Evolutionary conservation across 139 green algal species (phyloP).

Genomic region (Chlorella sp.): DNA sequence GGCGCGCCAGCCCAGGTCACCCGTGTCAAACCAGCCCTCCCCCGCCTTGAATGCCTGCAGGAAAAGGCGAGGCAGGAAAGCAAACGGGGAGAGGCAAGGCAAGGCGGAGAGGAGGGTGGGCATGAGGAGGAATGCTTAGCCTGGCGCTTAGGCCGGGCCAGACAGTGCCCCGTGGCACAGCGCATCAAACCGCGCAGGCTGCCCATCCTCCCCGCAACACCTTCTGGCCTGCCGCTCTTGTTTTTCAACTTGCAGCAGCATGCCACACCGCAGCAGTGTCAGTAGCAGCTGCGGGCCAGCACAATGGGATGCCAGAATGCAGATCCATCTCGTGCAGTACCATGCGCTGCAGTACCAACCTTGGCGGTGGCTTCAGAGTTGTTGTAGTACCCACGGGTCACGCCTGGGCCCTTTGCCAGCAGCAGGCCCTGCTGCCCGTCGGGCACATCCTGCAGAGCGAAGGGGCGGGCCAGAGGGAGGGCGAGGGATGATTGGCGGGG

Average conservation of each 20-base stretch:
- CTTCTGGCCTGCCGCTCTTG: too few relatives aligned
- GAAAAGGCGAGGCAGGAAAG: background rate
- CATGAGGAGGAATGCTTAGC: background rate
- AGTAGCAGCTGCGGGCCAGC: background rate
- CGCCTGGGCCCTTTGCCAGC: conserved; percentile 79
- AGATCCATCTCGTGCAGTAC: too few relatives aligned
- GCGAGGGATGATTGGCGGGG: background rate
- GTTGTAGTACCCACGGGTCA: conserved; percentile 82
- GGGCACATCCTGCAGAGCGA: conserved; percentile 43
- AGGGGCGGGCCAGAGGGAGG: background rate
- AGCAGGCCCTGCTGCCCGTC: conserved; percentile 79
- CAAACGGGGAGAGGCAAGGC: background rate
- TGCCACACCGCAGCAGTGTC: background rate
- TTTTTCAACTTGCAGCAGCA: too few relatives aligned
- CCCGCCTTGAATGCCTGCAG: conserved; percentile 61
- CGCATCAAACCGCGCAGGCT: too few relatives aligned
- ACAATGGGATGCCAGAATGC: too few relatives aligned
- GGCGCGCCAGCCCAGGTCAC: conserved; percentile 83
- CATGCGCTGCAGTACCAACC: background rate
- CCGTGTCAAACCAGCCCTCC: conserved; percentile 85
- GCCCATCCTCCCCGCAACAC: too few relatives aligned
- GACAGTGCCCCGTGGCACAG: background rate
- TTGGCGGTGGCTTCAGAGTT: conserved; percentile 65
- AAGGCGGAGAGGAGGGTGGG: background rate
- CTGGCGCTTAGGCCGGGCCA: too few relatives aligned